Conservation (phyloP, 1,284 basidiomycete genomes). For the Cryptococcus wingfieldii region DNA sequence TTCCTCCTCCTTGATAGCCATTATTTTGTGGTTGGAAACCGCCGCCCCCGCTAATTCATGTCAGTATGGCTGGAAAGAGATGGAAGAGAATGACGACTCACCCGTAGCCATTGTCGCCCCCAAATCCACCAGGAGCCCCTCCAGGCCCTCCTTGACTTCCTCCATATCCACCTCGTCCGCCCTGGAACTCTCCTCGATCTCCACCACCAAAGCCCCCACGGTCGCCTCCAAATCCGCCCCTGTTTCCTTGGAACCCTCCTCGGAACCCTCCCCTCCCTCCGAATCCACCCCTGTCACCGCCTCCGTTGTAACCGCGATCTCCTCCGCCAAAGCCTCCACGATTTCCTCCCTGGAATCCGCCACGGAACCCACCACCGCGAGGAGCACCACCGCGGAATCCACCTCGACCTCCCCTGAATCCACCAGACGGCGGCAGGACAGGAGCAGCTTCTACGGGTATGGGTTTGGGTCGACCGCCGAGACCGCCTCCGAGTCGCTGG, state of each 20-base stretch:
- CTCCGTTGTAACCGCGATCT: conserved; percentile 14
- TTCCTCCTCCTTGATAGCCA: conserved; percentile 12
- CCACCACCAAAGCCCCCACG: conserved; percentile 21
- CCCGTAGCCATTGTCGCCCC: conserved; percentile 11
- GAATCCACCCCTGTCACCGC: conserved; percentile 22
- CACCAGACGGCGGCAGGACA: conserved; percentile 6
- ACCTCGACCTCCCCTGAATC: conserved; percentile 11
- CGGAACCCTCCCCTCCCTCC: conserved; percentile 34
- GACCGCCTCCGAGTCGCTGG: conserved; percentile 84
- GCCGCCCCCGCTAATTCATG: conserved; percentile 1
- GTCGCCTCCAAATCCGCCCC: conserved; percentile 6
- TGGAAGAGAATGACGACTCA: conserved; percentile 2
- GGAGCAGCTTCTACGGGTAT: conserved; percentile 55
- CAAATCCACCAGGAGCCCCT: conserved; percentile 18
- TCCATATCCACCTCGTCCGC: conserved; percentile 25
- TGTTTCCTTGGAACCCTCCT: conserved; percentile 10
- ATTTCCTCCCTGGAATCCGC: conserved; percentile 35
- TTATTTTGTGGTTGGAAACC: conserved; percentile 6
- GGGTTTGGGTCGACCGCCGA: conserved; percentile 90
- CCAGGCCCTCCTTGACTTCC: conserved; percentile 7
- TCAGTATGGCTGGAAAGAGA: neutral
- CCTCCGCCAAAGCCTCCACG: conserved; percentile 37
- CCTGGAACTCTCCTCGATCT: conserved; percentile 9
- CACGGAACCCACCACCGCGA: conserved; percentile 31
- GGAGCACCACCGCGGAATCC: conserved; percentile 21